phyloP scores from a whole-genome alignment of 352 stramenopile species.

The Globisporangium yorkense region DNA sequence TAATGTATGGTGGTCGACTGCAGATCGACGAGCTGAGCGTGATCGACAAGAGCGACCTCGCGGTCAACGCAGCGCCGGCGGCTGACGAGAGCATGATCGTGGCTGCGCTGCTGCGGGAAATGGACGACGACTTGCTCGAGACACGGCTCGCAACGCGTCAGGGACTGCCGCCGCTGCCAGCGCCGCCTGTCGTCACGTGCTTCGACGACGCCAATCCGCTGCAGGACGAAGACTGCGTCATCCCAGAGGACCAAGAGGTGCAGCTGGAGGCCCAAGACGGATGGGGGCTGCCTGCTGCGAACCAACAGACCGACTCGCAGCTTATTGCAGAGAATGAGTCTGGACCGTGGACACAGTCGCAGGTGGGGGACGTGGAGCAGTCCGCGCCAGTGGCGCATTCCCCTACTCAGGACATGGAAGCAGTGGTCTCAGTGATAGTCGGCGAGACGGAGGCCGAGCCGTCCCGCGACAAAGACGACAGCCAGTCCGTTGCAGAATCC shows the following conservation, averaged over 20 bases:
- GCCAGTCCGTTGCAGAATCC: constrained; percentile 15
- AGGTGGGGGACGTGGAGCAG: constrained; percentile 11
- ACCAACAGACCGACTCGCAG: constrained; percentile 47
- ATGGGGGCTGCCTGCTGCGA: constrained; percentile 21
- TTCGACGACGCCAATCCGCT: constrained; percentile 43
- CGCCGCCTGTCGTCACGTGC: constrained; percentile 1
- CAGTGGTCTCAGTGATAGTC: neutral
- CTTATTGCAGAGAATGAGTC: constrained; percentile 62
- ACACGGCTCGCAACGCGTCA: constrained; percentile 44
- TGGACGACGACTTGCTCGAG: constrained; percentile 27
- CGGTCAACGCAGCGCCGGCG: constrained; percentile 26
- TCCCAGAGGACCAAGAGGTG: constrained; percentile 54
- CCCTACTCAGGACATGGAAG: neutral
- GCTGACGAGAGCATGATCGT: constrained; percentile 27
- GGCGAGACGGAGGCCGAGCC: neutral
- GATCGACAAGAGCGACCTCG: constrained; percentile 44
- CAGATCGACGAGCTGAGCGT: constrained; percentile 38
- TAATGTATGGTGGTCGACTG: neutral
- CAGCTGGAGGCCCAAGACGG: constrained; percentile 48
- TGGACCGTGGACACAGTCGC: constrained; percentile 25
- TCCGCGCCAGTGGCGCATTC: neutral
- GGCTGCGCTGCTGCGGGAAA: constrained; percentile 16
- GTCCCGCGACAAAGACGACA: neutral
- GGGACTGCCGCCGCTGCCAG: constrained; percentile 13
- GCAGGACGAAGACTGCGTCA: constrained; percentile 51